phyloP scores from a whole-genome alignment of 1,284 basidiomycete species.

The Inonotus obliquus region DNA sequence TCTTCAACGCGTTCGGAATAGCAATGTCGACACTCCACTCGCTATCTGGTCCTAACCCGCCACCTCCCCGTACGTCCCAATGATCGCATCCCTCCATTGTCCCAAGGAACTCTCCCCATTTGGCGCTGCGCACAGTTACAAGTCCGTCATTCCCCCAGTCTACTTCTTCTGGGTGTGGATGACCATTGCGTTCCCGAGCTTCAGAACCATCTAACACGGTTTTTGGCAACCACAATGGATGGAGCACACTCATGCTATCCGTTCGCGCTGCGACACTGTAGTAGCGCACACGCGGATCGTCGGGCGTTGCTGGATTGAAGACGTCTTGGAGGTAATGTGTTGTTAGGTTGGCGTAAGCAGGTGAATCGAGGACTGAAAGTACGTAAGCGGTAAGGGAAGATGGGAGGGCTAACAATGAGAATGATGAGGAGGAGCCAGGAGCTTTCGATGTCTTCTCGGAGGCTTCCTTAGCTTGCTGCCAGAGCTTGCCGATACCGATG shows the following conservation, averaged over 20 bases:
- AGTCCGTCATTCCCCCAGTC: constrained; percentile 92
- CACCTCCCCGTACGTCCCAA: constrained; percentile 90
- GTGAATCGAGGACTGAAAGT: constrained; percentile 91
- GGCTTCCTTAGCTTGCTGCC: neutral
- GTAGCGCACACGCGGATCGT: constrained; percentile 85
- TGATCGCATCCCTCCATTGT: constrained; percentile 91
- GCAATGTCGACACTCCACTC: constrained; percentile 58
- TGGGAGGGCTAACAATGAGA: constrained; percentile 53
- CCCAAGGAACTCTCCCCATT: constrained; percentile 93
- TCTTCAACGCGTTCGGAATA: constrained; percentile 28
- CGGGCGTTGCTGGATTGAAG: constrained; percentile 91
- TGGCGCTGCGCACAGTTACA: constrained; percentile 84
- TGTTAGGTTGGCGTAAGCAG: constrained; percentile 94
- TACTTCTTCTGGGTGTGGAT: constrained; percentile 28
- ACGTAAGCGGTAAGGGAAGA: constrained; percentile 84
- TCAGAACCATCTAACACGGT: constrained; percentile 84
- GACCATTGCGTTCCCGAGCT: constrained; percentile 40
- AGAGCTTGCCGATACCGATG: constrained; percentile 75
- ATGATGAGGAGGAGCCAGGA: constrained; percentile 22
- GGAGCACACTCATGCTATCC: constrained; percentile 73
- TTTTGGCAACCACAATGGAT: constrained; percentile 97
- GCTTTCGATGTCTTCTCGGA: constrained; percentile 24
- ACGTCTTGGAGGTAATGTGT: constrained; percentile 78
- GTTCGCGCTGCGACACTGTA: constrained; percentile 85
- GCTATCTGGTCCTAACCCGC: constrained; percentile 33